A percentile compares a stretch with the other conserved stretches of the same genome.
These are phyloP conservation scores for Anisodus tanguticus DNA, from an alignment of 257 asterid species.

Conservation along the genomic window DNA sequence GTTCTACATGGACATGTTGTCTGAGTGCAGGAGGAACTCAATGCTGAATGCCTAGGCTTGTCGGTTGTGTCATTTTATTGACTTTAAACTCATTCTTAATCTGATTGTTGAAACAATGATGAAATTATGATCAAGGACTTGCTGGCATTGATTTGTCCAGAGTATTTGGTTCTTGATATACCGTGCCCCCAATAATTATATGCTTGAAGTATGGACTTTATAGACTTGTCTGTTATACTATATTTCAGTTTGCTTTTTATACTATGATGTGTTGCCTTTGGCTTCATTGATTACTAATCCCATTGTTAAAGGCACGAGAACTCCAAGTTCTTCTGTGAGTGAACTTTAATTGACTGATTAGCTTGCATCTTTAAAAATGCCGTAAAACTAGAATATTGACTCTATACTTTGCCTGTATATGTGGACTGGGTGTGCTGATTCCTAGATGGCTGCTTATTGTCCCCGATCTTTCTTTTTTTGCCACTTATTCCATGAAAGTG, in stretches of 20 bases:
- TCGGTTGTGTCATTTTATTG: background rate
- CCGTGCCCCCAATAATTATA: background rate
- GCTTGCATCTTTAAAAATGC: background rate
- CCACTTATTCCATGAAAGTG: background rate
- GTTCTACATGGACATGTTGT: conserved; percentile 43
- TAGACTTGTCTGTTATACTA: background rate
- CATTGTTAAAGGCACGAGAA: background rate
- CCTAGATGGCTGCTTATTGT: background rate
- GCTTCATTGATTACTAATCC: background rate
- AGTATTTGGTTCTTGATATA: background rate
- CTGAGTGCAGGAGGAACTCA: conserved; percentile 41
- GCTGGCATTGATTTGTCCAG: background rate
- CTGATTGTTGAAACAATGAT: background rate
- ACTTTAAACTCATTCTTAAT: background rate
- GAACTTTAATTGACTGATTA: background rate
- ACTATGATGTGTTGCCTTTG: background rate
- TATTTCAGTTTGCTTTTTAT: background rate
- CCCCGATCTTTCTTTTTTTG: background rate
- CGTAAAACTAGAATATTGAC: background rate
- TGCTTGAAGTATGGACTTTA: background rate
- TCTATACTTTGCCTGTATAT: background rate
- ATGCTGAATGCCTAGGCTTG: conserved; percentile 26
- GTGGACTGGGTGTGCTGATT: background rate
- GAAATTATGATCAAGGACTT: background rate
- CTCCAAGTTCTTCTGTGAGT: background rate